Evolutionary conservation across 2,329 filamentous ascomycete species (phyloP).

Genomic region (Ascochyta viciae-villosae): DNA sequence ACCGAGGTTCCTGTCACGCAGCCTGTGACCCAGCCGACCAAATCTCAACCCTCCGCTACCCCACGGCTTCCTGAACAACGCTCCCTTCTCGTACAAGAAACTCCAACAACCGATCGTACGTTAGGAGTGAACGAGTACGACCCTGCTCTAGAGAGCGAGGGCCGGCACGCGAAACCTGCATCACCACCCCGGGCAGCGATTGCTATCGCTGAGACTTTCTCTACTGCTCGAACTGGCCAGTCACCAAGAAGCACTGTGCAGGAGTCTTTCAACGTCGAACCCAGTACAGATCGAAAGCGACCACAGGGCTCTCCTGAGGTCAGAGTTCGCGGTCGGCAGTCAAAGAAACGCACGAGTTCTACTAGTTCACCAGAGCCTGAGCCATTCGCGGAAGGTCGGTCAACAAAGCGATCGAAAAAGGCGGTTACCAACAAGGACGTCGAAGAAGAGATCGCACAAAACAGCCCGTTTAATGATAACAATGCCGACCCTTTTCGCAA

Average conservation of each 20-base stretch:
- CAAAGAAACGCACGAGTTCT: conserved; percentile 25
- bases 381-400: conserved; percentile 3
- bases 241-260: conserved; percentile 5
- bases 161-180: background rate
- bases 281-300: background rate
- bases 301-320: conserved; percentile 9
- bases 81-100: conserved; percentile 43
- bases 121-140: conserved; percentile 2
- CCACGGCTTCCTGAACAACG: conserved; percentile 32
- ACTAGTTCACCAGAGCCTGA: conserved; percentile 1
- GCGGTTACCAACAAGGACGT: conserved; percentile 6
- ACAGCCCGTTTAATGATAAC: conserved; percentile 17
- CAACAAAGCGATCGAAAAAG: conserved; percentile 28
- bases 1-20: conserved; percentile 26
- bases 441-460: conserved; percentile 10
- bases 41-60: conserved; percentile 25
- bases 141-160: conserved; percentile 4
- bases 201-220: conserved; percentile 10
- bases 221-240: conserved; percentile 28
- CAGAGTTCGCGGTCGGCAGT: conserved; percentile 10
- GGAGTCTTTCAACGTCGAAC: background rate
- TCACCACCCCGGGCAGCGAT: background rate
- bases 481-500: conserved; percentile 10
- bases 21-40: conserved; percentile 18
- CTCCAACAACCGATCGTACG: conserved; percentile 34